These are phyloP conservation scores for Ceratorhiza oryzae-sativae DNA, from an alignment of 1,284 basidiomycete species.

Conservation along the genomic window DNA sequence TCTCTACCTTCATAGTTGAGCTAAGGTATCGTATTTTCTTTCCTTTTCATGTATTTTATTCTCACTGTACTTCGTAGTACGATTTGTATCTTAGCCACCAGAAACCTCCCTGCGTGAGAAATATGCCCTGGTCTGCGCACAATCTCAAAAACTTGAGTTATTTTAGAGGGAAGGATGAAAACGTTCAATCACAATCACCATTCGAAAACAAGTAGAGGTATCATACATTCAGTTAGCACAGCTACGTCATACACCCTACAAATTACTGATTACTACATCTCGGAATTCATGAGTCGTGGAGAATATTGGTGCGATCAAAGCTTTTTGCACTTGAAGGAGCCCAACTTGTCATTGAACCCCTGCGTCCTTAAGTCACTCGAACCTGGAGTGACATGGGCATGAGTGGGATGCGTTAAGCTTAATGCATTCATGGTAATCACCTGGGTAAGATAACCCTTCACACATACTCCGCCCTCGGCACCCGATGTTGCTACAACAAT, in stretches of 20 bases:
- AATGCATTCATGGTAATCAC: background rate
- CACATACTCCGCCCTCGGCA: conserved; percentile 1
- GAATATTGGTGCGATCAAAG: background rate
- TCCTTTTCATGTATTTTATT: too few relatives aligned
- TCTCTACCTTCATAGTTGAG: too few relatives aligned
- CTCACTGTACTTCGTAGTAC: too few relatives aligned
- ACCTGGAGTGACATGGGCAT: background rate
- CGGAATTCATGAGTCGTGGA: background rate
- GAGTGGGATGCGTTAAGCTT: background rate
- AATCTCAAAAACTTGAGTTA: too few relatives aligned
- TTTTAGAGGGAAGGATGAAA: too few relatives aligned
- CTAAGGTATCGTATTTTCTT: too few relatives aligned
- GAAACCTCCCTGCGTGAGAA: too few relatives aligned
- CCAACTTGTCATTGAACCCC: background rate
- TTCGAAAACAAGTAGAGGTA: too few relatives aligned
- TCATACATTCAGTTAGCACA: background rate
- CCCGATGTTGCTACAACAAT: background rate
- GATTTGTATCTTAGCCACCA: too few relatives aligned
- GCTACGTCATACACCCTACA: background rate
- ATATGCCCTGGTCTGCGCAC: too few relatives aligned
- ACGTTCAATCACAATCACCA: too few relatives aligned
- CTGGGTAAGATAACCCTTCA: background rate
- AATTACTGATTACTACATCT: background rate
- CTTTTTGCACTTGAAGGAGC: conserved; percentile 4
- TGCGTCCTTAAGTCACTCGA: background rate